Evolutionary conservation across 306 rosid species (phyloP), one percentile per base, ranked within the genome.

Genomic region (Vicia faba): DNA sequence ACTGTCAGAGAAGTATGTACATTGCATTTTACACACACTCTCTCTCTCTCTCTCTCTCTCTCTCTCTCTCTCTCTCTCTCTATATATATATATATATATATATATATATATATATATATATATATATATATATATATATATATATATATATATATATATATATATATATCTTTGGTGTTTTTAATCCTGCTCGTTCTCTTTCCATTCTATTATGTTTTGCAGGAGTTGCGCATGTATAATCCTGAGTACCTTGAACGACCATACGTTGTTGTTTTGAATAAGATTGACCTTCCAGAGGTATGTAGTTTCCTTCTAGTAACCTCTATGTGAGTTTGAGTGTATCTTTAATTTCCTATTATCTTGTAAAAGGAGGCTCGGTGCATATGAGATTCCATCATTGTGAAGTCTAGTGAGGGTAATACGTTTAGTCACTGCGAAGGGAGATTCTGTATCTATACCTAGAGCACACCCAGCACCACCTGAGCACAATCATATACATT

Each of bases 161-260:
- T n/a, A n/a, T n/a, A n/a, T n/a, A n/a, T n/a, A n/a, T n/a, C n/a
- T n/a, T 64, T 66, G 23, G 39, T 23, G 49, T 35, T 43, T 64
- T 38, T 58, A 35, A 53, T 64, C 36, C 41, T 69, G 51, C 56
- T 56, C 12, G 18, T 66, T 15, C 38, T 39, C 49, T 69, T 26
- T 70, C 60, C 49, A 53, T 61, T 69, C 59, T 54, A 66, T 76
- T 61, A 43, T 71, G 50, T 80, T 71, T 75, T 84, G 81, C 78
- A 90, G 99, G 99, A 93, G 78, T 84, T 93, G 87, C 89, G 92
- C 71, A 85, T 93, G 99, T 93, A 88, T 78, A 93, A 93, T 69
- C 97, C 99, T 5, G 84, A 88, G 77, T 93, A 90, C 80, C 97
- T 93, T 25, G 92, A 86, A 75, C 87, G 96, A 51, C 99, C 97